Conservation (phyloP, 352 stramenopile species). For the Phytophthora fragariae region DNA sequence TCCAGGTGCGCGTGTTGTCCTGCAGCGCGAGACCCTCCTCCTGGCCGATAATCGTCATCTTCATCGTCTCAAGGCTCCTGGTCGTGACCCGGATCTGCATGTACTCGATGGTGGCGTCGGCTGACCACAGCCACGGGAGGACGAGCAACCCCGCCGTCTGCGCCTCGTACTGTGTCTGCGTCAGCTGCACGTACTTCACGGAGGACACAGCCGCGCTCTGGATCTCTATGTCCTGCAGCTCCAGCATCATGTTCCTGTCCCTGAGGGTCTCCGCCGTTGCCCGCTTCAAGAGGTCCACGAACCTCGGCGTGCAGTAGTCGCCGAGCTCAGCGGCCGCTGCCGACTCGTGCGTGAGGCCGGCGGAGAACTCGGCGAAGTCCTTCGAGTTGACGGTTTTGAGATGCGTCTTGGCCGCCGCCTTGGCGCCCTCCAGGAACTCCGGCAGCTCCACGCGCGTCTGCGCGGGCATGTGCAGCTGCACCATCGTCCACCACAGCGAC, state of each 20-base stretch:
- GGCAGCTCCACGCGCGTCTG: conserved; percentile 40
- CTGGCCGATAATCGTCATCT: conserved; percentile 51
- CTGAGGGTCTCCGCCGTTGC: conserved; percentile 31
- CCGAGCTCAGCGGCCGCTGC: conserved; percentile 22
- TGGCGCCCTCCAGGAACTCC: conserved; percentile 51
- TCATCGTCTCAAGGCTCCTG: conserved; percentile 45
- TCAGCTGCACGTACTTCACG: conserved; percentile 47
- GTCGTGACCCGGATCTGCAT: conserved; percentile 46
- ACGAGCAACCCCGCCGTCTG: conserved; percentile 24
- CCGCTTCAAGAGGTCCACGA: conserved; percentile 33
- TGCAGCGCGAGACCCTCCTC: conserved; percentile 50
- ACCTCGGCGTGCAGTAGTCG: conserved; percentile 42
- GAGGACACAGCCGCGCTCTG: conserved; percentile 37
- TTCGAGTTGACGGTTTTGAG: conserved; percentile 47
- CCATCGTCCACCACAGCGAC: conserved; percentile 37
- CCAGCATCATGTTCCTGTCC: conserved; percentile 43
- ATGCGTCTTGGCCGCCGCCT: conserved; percentile 36
- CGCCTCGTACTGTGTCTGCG: conserved; percentile 36
- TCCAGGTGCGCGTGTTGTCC: conserved; percentile 46
- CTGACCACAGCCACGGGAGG: conserved; percentile 30
- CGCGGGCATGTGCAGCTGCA: conserved; percentile 49
- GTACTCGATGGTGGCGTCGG: conserved; percentile 48
- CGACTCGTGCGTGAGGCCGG: conserved; percentile 18
- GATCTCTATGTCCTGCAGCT: conserved; percentile 47
- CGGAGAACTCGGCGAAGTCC: conserved; percentile 43